Percentiles rank a stretch among this genome's conserved stretches.
phyloP scores from a whole-genome alignment of 768 basidiomycete genomes.

The Naganishia kalamii region DNA sequence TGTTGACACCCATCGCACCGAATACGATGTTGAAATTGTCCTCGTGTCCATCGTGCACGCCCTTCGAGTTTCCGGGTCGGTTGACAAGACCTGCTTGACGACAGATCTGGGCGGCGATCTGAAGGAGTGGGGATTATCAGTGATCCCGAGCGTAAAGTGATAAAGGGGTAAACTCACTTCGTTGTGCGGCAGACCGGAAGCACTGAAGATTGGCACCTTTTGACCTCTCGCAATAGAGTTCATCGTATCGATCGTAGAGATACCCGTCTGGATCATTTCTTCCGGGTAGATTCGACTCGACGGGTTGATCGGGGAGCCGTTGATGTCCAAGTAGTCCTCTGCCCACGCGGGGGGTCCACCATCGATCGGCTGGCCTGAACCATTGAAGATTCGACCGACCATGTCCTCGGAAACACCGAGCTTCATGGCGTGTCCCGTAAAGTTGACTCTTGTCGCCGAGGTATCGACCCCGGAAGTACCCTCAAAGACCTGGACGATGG shows the following conservation, averaged over 20 bases:
- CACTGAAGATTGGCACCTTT: conserved; percentile 99
- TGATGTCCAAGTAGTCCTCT: conserved; percentile 98
- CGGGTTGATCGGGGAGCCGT: conserved; percentile 87
- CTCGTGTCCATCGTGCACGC: conserved; percentile 96
- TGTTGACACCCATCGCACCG: conserved; percentile 99
- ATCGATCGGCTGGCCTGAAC: conserved; percentile 95
- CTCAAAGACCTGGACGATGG: conserved; percentile 98
- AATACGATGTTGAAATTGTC: conserved; percentile 99
- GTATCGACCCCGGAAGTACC: conserved; percentile 97
- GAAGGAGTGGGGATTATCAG: conserved; percentile 7
- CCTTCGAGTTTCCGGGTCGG: conserved; percentile 74
- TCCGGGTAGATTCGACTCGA: conserved; percentile 89
- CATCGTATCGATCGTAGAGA: conserved; percentile 66
- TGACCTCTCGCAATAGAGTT: conserved; percentile 98
- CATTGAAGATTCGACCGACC: conserved; percentile 98
- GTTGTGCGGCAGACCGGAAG: conserved; percentile 96
- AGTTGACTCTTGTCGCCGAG: conserved; percentile 93
- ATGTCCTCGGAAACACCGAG: conserved; percentile 98
- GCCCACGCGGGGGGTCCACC: conserved; percentile 98
- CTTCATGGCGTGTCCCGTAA: conserved; percentile 98
- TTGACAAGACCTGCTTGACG: conserved; percentile 97
- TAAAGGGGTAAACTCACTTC: conserved; percentile 57
- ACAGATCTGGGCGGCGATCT: conserved; percentile 99
- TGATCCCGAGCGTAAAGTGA: not conserved
- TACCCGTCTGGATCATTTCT: conserved; percentile 99